These are phyloP conservation scores for Russula vinacea DNA, from an alignment of 768 basidiomycete species.

Conservation along the genomic window DNA sequence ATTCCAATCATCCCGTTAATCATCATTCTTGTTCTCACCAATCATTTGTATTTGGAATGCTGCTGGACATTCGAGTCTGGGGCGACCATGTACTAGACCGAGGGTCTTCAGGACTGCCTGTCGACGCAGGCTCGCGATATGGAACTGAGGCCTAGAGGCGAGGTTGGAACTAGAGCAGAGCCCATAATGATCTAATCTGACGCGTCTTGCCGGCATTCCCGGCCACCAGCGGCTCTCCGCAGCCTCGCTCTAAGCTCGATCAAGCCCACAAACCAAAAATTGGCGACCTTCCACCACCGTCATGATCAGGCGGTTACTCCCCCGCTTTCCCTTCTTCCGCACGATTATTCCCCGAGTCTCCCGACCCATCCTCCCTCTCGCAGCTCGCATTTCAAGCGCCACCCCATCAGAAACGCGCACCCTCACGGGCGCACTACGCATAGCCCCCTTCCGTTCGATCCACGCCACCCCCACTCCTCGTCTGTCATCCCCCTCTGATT, in stretches of 20 bases:
- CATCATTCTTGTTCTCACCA: no score
- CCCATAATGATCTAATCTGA: no score
- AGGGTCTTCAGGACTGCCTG: no score
- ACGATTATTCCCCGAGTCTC: slow-evolving; percentile 44
- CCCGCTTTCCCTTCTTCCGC: slow-evolving; percentile 48
- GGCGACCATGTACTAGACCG: no score
- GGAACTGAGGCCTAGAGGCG: no score
- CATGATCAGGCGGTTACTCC: slow-evolving; percentile 37
- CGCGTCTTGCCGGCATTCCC: neutral
- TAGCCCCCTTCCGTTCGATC: slow-evolving; percentile 45
- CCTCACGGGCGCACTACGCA: slow-evolving; percentile 36
- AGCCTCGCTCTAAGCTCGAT: neutral
- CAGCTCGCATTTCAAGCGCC: slow-evolving; percentile 40
- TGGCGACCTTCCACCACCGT: neutral
- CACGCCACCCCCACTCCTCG: slow-evolving; percentile 50
- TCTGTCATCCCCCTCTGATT: slow-evolving; percentile 38
- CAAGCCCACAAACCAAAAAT: neutral
- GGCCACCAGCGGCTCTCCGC: neutral
- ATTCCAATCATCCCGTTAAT: no score
- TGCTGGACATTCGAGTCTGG: no score
- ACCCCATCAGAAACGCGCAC: slow-evolving; percentile 36
- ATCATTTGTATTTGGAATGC: no score
- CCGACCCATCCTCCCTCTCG: slow-evolving; percentile 48
- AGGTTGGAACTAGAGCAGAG: no score
- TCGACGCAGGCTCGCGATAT: no score